Conservation (phyloP, 2,329 filamentous ascomycete genomes). For the Plenodomus tracheiphilus region DNA sequence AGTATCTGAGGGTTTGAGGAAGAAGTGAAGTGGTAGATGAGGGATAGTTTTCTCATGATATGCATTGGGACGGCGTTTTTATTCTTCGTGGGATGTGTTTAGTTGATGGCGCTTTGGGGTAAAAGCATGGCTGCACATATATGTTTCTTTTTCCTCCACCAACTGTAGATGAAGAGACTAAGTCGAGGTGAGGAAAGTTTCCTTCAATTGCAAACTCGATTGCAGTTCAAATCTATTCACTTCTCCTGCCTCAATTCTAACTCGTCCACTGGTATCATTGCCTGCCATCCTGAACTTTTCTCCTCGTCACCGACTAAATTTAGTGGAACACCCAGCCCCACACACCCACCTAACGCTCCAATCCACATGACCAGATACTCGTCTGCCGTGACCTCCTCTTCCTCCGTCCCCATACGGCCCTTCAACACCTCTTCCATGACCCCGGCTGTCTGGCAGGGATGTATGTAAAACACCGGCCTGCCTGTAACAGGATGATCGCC, state of each 20-base stretch:
- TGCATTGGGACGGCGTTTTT: neutral
- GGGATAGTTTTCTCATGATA: neutral
- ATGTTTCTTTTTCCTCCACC: neutral
- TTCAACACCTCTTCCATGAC: constrained; percentile 65
- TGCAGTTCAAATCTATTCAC: neutral
- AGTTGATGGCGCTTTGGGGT: neutral
- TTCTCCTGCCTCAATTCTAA: neutral
- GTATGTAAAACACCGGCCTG: constrained; percentile 82
- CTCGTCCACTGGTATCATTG: too few species aligned
- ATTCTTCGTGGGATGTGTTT: neutral
- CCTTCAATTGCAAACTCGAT: neutral
- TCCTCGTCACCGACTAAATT: constrained; percentile 20
- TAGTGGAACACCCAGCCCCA: constrained; percentile 76
- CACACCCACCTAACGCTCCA: constrained; percentile 78
- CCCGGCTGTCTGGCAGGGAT: constrained; percentile 86
- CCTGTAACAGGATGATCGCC: constrained; percentile 83
- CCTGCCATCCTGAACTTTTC: neutral
- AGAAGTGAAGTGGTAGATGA: neutral
- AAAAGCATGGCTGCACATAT: neutral
- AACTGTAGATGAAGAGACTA: neutral
- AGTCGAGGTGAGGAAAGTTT: neutral
- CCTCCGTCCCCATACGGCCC: constrained; percentile 52
- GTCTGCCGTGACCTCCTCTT: constrained; percentile 48
- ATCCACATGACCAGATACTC: constrained; percentile 88
- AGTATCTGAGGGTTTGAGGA: constrained; percentile 8